phyloP scores from a whole-genome alignment of 78 protist genomes.

The Guillardia theta region DNA sequence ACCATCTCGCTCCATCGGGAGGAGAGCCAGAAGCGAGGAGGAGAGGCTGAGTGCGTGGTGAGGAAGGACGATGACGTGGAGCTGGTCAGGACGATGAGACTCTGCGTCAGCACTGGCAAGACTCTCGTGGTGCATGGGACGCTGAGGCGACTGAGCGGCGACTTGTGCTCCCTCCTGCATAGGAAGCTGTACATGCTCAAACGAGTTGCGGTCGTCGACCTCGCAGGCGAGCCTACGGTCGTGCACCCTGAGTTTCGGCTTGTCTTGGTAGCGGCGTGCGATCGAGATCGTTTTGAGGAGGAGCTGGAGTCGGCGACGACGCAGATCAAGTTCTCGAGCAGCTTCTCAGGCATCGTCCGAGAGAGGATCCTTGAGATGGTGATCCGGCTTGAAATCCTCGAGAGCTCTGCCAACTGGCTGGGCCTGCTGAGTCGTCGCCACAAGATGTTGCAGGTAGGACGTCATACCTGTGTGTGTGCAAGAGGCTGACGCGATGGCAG shows the following conservation, averaged over 20 bases:
- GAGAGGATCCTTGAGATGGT: neutral
- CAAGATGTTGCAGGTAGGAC: no score
- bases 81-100: no score
- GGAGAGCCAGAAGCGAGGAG: neutral
- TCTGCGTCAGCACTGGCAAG: neutral
- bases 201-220: neutral
- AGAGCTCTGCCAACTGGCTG: no score
- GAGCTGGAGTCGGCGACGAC: neutral
- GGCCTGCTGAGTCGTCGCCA: no score
- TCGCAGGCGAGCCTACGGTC: neutral
- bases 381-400: neutral
- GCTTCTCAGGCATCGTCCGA: no score
- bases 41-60: neutral
- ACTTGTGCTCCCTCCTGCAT: neutral
- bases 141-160: neutral
- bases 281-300: neutral
- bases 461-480: no score
- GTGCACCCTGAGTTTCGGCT: constrained; percentile 31
- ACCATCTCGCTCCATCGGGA: neutral
- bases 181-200: neutral
- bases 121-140: neutral
- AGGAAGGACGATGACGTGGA: no score
- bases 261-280: neutral
- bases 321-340: neutral
- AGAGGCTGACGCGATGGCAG: no score